Conservation (phyloP, 257 asterid genomes). For the Mentha longifolia region DNA sequence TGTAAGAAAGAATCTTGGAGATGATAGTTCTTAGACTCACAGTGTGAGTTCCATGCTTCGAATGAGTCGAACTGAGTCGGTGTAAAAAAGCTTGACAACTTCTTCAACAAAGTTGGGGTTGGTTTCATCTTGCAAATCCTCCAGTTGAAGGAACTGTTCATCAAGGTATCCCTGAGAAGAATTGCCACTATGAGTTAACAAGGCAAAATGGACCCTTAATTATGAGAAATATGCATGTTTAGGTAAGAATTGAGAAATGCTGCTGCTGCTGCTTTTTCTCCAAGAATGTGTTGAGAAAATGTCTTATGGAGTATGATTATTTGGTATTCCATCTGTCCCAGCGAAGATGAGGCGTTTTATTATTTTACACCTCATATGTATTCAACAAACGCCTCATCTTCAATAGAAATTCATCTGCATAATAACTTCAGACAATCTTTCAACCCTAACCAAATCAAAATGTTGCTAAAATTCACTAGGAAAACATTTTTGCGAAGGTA, state of each 20-base stretch:
- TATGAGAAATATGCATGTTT: too few relatives aligned
- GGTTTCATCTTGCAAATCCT: slow-evolving; percentile 76
- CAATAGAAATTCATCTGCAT: too few relatives aligned
- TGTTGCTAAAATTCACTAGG: slow-evolving; percentile 6
- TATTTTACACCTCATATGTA: too few relatives aligned
- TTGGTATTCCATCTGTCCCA: too few relatives aligned
- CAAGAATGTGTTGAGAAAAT: background rate
- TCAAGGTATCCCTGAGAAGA: slow-evolving; percentile 69
- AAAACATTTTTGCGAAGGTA: background rate
- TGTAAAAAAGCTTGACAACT: slow-evolving; percentile 63
- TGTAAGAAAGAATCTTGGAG: background rate
- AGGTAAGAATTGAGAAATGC: slow-evolving; percentile 14
- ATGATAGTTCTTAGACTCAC: slow-evolving; percentile 39
- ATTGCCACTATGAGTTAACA: too few relatives aligned
- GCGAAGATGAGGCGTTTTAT: too few relatives aligned
- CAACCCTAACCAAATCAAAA: too few relatives aligned
- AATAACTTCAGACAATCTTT: too few relatives aligned
- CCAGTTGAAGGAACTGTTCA: slow-evolving; percentile 73
- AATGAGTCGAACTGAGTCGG: slow-evolving; percentile 62
- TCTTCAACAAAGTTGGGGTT: slow-evolving; percentile 82
- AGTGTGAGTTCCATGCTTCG: slow-evolving; percentile 58
- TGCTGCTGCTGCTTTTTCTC: slow-evolving; percentile 21
- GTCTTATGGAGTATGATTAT: too few relatives aligned
- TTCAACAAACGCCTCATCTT: too few relatives aligned
- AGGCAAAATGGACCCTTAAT: too few relatives aligned